These are phyloP conservation scores for Aurantiochytrium sp. DNA, from an alignment of 108 stramenopile species.

Conservation along the genomic window DNA sequence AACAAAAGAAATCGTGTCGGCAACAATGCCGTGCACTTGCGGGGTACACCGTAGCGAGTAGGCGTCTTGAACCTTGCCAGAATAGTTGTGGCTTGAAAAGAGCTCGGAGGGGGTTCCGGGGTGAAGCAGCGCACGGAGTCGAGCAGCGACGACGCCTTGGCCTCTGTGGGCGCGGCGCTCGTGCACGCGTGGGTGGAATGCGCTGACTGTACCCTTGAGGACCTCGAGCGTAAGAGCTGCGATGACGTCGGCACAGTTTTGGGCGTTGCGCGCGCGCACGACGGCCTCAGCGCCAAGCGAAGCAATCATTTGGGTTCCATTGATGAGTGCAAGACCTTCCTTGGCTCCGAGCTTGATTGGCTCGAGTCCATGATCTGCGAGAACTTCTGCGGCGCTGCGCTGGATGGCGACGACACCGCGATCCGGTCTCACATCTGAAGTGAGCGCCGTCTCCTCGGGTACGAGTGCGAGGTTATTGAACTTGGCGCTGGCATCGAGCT, in stretches of 20 bases:
- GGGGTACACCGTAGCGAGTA: slow-evolving; percentile 24
- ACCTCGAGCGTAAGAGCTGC: slow-evolving; percentile 27
- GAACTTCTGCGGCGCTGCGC: slow-evolving; percentile 3
- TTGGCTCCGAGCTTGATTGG: slow-evolving; percentile 25
- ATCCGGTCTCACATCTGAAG: not conserved
- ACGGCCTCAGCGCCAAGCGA: slow-evolving; percentile 21
- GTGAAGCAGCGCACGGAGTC: slow-evolving; percentile 20
- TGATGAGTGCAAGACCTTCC: slow-evolving; percentile 30
- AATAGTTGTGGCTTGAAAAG: slow-evolving; percentile 19
- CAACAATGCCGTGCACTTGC: slow-evolving; percentile 24
- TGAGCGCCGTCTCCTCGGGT: not conserved
- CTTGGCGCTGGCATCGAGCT: not conserved
- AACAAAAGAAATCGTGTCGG: slow-evolving; percentile 22
- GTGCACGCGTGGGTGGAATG: slow-evolving; percentile 29
- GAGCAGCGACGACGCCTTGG: slow-evolving; percentile 10
- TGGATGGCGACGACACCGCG: not conserved
- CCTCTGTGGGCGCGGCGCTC: slow-evolving; percentile 21
- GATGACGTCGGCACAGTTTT: slow-evolving; percentile 19
- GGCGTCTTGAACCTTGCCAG: slow-evolving; percentile 25
- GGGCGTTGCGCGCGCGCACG: slow-evolving; percentile 4
- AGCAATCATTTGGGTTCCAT: slow-evolving; percentile 32
- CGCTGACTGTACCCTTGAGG: slow-evolving; percentile 28
- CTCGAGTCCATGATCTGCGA: not conserved
- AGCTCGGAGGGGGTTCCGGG: slow-evolving; percentile 8
- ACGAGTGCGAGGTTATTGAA: not conserved